Evolutionary conservation across 1,284 basidiomycete species (phyloP).

Genomic region (Malassezia brasiliensis): DNA sequence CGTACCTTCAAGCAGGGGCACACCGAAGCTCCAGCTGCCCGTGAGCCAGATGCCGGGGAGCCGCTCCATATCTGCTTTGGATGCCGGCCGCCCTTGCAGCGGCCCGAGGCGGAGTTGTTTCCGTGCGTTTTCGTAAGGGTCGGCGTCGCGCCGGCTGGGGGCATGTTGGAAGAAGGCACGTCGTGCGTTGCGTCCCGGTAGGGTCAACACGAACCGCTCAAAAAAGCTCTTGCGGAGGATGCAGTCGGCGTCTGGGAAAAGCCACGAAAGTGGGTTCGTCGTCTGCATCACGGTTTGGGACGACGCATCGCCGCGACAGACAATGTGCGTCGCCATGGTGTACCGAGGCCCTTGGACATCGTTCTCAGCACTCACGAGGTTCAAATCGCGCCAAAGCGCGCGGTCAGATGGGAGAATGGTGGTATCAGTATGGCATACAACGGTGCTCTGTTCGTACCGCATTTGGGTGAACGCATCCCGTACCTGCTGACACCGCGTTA

Average conservation of each 20-base stretch:
- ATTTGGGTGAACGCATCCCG: not conserved
- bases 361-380: constrained; percentile 5
- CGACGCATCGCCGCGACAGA: constrained; percentile 1
- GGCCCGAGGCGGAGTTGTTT: not conserved
- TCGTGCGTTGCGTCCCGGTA: constrained; percentile 9
- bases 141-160: not conserved
- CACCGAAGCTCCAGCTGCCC: constrained; percentile 27
- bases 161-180: constrained; percentile 14
- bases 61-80: not conserved
- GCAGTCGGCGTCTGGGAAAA: constrained; percentile 16
- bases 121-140: not conserved
- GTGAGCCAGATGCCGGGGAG: constrained; percentile 21
- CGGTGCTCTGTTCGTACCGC: constrained; percentile 12
- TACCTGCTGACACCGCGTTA: not conserved
- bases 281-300: constrained; percentile 29
- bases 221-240: constrained; percentile 26
- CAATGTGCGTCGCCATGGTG: constrained; percentile 41
- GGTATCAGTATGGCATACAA: constrained; percentile 11
- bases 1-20: constrained; percentile 25
- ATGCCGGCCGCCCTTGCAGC: constrained; percentile 7
- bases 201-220: constrained; percentile 29
- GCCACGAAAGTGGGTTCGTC: constrained; percentile 30
- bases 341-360: not conserved
- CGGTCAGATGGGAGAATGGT: not conserved
- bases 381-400: constrained; percentile 8